phyloP scores from a whole-genome alignment of 345 rosid genomes.

The Salix arbutifolia region DNA sequence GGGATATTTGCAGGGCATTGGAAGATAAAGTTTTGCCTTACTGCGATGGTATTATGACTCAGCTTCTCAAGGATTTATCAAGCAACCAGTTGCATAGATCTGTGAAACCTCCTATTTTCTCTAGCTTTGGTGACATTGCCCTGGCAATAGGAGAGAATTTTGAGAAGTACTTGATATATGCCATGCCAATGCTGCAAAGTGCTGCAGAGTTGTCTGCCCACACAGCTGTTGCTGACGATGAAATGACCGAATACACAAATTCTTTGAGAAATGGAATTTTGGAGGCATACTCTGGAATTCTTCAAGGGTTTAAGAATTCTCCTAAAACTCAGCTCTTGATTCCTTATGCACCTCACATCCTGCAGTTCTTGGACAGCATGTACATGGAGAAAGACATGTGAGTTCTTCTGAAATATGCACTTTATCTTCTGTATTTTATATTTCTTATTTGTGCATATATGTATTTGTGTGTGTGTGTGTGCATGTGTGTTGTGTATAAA shows the following conservation, averaged over 20 bases:
- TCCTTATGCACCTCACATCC: slow-evolving; percentile 63
- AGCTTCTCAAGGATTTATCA: slow-evolving; percentile 70
- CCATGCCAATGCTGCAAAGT: slow-evolving; percentile 75
- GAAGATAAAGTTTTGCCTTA: slow-evolving; percentile 62
- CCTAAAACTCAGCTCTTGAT: slow-evolving; percentile 66
- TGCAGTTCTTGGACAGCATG: slow-evolving; percentile 72
- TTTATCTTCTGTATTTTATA: neutral
- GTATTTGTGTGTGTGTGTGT: too few species aligned
- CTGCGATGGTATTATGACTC: slow-evolving; percentile 77
- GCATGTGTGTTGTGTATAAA: neutral
- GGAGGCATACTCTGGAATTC: slow-evolving; percentile 74
- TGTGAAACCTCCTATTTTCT: slow-evolving; percentile 75
- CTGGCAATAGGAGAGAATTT: slow-evolving; percentile 70
- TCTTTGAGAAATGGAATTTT: slow-evolving; percentile 65
- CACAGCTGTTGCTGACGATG: slow-evolving; percentile 58
- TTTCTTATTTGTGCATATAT: too few species aligned
- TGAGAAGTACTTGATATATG: slow-evolving; percentile 62
- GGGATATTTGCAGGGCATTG: slow-evolving; percentile 63
- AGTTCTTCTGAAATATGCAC: slow-evolving; percentile 18
- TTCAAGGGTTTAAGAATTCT: slow-evolving; percentile 74
- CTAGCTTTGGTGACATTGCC: slow-evolving; percentile 72
- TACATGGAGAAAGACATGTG: slow-evolving; percentile 79
- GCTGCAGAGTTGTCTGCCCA: slow-evolving; percentile 74
- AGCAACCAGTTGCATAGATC: slow-evolving; percentile 74
- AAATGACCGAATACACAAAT: slow-evolving; percentile 67